These are phyloP conservation scores for Geranomyces variabilis DNA, from an alignment of 192 early-diverging fungal species.

Conservation along the genomic window DNA sequence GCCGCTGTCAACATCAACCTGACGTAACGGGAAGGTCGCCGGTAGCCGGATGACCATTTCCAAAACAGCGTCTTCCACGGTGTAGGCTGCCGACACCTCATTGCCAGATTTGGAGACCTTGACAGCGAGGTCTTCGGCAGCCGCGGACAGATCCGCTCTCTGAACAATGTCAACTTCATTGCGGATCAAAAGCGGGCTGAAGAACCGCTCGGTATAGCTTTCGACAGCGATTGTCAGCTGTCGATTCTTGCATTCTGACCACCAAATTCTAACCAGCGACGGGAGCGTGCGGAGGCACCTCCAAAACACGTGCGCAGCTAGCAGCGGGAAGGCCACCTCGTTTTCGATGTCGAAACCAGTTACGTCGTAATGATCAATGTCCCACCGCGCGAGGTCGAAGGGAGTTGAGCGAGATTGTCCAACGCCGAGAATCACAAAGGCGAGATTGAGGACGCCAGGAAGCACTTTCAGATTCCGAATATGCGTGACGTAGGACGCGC, in stretches of 20 bases:
- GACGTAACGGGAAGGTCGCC: slow-evolving; percentile 68
- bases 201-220: slow-evolving; percentile 74
- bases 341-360: slow-evolving; percentile 27
- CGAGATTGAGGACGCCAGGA: slow-evolving; percentile 58
- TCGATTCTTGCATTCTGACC: slow-evolving; percentile 77
- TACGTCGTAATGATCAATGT: slow-evolving; percentile 65
- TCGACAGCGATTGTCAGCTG: slow-evolving; percentile 76
- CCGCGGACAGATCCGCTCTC: slow-evolving; percentile 45
- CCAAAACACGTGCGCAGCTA: slow-evolving; percentile 79
- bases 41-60: slow-evolving; percentile 76
- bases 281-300: slow-evolving; percentile 63
- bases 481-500: slow-evolving; percentile 54
- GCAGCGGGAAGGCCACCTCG: slow-evolving; percentile 62
- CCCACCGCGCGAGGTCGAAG: slow-evolving; percentile 74
- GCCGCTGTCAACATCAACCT: slow-evolving; percentile 69
- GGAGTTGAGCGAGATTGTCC: slow-evolving; percentile 46
- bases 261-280: slow-evolving; percentile 76
- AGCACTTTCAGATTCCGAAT: slow-evolving; percentile 58
- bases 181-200: slow-evolving; percentile 62
- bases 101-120: slow-evolving; percentile 62
- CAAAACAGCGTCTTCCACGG: slow-evolving; percentile 78
- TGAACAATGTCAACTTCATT: slow-evolving; percentile 64
- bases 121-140: slow-evolving; percentile 64
- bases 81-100: slow-evolving; percentile 73
- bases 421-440: slow-evolving; percentile 72